A percentile compares a stretch with the other conserved stretches of the same genome.
These are phyloP conservation scores for Suillus clintonianus DNA, from an alignment of 768 basidiomycete species.

Conservation along the genomic window DNA sequence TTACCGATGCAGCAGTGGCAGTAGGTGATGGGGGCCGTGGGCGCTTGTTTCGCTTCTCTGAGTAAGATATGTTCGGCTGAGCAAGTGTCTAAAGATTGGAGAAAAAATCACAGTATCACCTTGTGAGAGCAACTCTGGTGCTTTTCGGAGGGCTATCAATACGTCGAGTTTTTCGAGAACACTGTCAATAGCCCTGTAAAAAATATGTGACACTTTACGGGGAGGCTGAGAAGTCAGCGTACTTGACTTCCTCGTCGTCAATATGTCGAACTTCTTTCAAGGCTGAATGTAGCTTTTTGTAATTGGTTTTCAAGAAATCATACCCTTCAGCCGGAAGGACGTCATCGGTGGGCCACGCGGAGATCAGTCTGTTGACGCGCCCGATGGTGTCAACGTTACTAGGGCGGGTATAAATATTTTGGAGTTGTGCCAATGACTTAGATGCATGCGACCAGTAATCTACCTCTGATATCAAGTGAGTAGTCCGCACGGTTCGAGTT, in stretches of 20 bases:
- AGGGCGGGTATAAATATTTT: conserved; percentile 52
- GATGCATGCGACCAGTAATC: conserved; percentile 76
- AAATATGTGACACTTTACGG: conserved; percentile 9
- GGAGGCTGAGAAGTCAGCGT: conserved; percentile 22
- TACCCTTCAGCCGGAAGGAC: conserved; percentile 66
- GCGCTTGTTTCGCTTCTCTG: conserved; percentile 80
- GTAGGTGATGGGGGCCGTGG: conserved; percentile 71
- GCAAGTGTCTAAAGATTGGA: neutral
- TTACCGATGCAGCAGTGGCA: conserved; percentile 48
- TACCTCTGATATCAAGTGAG: conserved; percentile 50
- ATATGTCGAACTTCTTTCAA: conserved; percentile 61
- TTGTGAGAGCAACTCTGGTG: conserved; percentile 59
- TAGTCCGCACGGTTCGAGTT: conserved; percentile 2
- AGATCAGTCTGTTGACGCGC: conserved; percentile 72
- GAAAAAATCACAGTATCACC: conserved; percentile 40
- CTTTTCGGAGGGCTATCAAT: conserved; percentile 72
- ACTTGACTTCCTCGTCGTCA: conserved; percentile 69
- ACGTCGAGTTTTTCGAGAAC: conserved; percentile 70
- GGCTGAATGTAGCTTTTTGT: conserved; percentile 61
- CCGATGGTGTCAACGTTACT: conserved; percentile 59
- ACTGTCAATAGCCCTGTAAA: conserved; percentile 64
- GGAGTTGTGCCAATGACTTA: conserved; percentile 55
- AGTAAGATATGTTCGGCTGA: conserved; percentile 5
- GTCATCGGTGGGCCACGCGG: conserved; percentile 74
- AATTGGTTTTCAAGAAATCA: conserved; percentile 60